Conservation (phyloP, 805 yeast genomes). For the Torulaspora maleeae region DNA sequence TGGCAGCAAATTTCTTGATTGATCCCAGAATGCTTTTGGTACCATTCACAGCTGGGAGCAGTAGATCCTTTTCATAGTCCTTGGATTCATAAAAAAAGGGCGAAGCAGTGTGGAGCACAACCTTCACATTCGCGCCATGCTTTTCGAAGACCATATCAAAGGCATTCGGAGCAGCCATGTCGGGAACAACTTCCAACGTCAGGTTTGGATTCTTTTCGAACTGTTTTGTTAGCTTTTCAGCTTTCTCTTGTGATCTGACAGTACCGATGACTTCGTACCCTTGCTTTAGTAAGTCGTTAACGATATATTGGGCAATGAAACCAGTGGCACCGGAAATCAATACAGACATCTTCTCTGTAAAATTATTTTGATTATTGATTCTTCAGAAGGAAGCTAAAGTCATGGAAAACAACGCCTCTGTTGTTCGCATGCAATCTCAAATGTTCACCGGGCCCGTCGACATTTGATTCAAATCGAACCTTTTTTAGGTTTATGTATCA, state of each 20-base stretch:
- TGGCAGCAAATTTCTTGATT: conserved; percentile 38
- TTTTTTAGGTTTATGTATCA: too few relatives aligned
- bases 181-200: conserved; percentile 44
- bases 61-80: conserved; percentile 45
- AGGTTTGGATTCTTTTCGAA: conserved; percentile 35
- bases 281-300: conserved; percentile 36
- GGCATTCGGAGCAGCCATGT: conserved; percentile 43
- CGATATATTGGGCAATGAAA: conserved; percentile 44
- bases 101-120: conserved; percentile 57
- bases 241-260: conserved; percentile 41
- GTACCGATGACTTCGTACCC: conserved; percentile 44
- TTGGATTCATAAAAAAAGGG: conserved; percentile 47
- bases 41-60: conserved; percentile 54
- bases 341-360: conserved; percentile 29
- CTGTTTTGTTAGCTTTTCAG: conserved; percentile 30
- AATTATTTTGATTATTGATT: too few relatives aligned
- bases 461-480: too few relatives aligned
- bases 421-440: too few relatives aligned
- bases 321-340: conserved; percentile 50
- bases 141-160: conserved; percentile 44
- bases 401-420: too few relatives aligned
- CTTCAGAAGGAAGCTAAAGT: too few relatives aligned
- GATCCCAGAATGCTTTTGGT: conserved; percentile 51
- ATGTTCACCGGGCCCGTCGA: too few relatives aligned
- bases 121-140: conserved; percentile 46